phyloP scores from a whole-genome alignment of 345 rosid genomes.

The Citrus medica region DNA sequence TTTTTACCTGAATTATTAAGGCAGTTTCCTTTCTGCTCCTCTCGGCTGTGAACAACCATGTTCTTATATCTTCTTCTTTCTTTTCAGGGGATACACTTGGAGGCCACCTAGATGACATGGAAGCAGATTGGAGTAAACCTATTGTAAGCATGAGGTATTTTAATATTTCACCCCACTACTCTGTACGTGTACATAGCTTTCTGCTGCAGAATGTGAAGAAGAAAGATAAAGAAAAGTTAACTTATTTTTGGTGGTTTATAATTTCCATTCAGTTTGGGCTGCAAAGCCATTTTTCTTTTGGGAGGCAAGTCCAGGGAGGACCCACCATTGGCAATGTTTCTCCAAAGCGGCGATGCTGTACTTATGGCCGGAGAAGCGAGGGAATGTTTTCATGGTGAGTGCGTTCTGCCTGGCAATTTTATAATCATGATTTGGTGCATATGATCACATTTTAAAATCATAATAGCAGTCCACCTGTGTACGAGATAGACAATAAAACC shows the following conservation, averaged over 20 bases:
- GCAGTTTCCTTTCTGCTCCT: neutral
- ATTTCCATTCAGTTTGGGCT: conserved; percentile 59
- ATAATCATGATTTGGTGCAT: neutral
- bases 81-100: conserved; percentile 86
- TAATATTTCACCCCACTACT: neutral
- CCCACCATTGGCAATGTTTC: conserved; percentile 80
- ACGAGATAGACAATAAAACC: neutral
- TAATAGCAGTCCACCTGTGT: neutral
- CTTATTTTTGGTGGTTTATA: neutral
- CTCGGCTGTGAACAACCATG: neutral
- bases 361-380: conserved; percentile 97
- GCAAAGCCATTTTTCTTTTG: conserved; percentile 92
- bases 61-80: neutral
- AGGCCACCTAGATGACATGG: conserved; percentile 98
- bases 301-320: conserved; percentile 87
- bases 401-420: neutral
- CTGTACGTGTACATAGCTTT: neutral
- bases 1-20: neutral
- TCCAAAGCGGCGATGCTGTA: conserved; percentile 87
- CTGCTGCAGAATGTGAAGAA: neutral
- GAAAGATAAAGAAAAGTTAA: neutral
- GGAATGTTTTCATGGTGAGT: conserved; percentile 86
- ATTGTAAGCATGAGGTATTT: conserved; percentile 91
- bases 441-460: neutral
- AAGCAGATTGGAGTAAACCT: conserved; percentile 93